Percentiles rank a stretch among this genome's conserved stretches.
Evolutionary conservation across 139 green algal species (phyloP).

Genomic region (Chlamydomonas eustigma): DNA sequence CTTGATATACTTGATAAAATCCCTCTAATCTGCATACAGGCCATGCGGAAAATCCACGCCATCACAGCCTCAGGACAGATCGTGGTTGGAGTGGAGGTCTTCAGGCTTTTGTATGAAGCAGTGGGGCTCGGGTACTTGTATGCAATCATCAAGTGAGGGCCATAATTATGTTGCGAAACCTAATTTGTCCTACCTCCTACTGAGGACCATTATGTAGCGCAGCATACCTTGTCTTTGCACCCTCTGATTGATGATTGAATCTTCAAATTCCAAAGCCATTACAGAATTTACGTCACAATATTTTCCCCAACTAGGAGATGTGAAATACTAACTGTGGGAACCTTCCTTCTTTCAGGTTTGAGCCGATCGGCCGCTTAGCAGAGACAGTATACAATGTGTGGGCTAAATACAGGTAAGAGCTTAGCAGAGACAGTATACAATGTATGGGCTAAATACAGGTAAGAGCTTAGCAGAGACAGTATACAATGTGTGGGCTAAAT

Average conservation of each 20-base stretch:
- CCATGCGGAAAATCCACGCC: constrained; percentile 88
- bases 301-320: neutral
- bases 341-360: no score
- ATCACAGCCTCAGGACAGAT: constrained; percentile 72
- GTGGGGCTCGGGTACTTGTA: constrained; percentile 95
- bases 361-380: constrained; percentile 23
- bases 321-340: neutral
- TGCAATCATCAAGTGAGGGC: constrained; percentile 62
- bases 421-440: constrained; percentile 6
- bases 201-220: neutral
- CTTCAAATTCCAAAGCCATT: no score
- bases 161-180: neutral
- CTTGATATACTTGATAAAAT: no score
- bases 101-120: constrained; percentile 75
- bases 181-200: neutral
- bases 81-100: constrained; percentile 70
- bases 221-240: neutral
- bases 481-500: constrained; percentile 1
- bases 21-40: constrained; percentile 40
- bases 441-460: neutral
- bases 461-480: neutral
- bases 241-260: neutral
- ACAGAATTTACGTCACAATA: constrained; percentile 3
- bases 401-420: constrained; percentile 52
- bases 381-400: constrained; percentile 83